These are phyloP conservation scores for Filobasidium wieringae DNA, from an alignment of 768 basidiomycete species.

Conservation along the genomic window DNA sequence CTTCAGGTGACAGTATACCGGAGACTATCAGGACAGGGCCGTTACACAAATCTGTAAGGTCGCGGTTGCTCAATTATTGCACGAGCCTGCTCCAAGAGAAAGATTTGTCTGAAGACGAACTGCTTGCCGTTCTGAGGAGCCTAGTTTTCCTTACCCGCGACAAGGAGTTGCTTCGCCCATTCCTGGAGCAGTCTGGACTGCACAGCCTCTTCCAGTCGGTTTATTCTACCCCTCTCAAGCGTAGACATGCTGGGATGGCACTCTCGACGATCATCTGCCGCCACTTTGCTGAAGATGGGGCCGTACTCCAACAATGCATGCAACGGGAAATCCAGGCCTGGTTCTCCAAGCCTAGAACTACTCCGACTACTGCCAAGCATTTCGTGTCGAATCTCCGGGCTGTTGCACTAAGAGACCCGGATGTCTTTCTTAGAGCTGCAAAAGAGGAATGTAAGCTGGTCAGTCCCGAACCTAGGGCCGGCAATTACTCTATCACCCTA, in stretches of 20 bases:
- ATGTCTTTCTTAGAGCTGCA: conserved; percentile 61
- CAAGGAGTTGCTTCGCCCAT: conserved; percentile 51
- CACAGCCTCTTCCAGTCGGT: conserved; percentile 49
- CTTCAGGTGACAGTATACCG: conserved; percentile 45
- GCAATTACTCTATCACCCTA: conserved; percentile 48
- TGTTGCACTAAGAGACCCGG: conserved; percentile 68
- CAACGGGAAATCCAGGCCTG: conserved; percentile 69
- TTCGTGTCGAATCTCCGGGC: conserved; percentile 67
- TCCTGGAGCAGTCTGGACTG: conserved; percentile 59
- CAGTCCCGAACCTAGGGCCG: conserved; percentile 48
- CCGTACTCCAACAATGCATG: conserved; percentile 59
- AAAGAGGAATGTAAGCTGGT: conserved; percentile 60
- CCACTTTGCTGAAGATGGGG: conserved; percentile 71
- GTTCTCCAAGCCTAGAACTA: conserved; percentile 51
- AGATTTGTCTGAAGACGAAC: conserved; percentile 62
- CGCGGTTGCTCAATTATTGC: conserved; percentile 63
- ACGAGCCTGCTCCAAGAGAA: conserved; percentile 56
- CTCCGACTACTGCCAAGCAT: conserved; percentile 35
- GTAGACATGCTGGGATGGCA: background rate
- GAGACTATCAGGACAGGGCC: conserved; percentile 46
- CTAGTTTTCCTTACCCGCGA: conserved; percentile 75
- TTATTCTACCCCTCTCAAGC: background rate
- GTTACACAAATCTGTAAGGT: conserved; percentile 50
- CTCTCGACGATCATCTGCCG: conserved; percentile 57
- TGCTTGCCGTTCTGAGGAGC: conserved; percentile 67